Base-by-base conservation (phyloP, 176 grass and related monocot genomes). In the Bolboschoenus planiculmis region DNA sequence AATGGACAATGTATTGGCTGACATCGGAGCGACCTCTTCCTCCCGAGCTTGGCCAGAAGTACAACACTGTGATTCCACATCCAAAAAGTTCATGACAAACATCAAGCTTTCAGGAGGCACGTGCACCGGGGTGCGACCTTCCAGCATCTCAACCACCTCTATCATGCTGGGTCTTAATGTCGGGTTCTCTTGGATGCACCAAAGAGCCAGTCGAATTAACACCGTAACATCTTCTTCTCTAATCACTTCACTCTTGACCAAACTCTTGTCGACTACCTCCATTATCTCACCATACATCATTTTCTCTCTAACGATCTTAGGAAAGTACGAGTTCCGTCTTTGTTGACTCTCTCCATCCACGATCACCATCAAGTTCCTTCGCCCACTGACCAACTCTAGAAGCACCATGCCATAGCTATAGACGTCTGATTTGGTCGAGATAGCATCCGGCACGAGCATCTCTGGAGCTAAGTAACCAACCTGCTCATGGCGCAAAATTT, bases 341-440 rank as follows among this genome's bases (percentile, higher is more conserved):
- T 39, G 26, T 57, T 26, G 8, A n/a, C 14, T 59, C 7, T 44
- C 8, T 43, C 42, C 5, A 82, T 55, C 84, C 26, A 29, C 5
- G 2, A 24, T 11, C 53, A 48, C 18, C 74, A 39, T 55, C 7
- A 91, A 65, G 66, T 81, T 82, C 60, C 85, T 81, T 7, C 89
- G 75, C 3, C 89, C 92, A 60, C 55, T 65, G 65, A 90, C 57
- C 18, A 94, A 77, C 85, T 94, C 92, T 3, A 90, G 79, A 31
- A 89, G 85, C 74, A 87, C 84, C 85, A 91, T 86, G 31, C 91
- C 91, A 74, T 93, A 90, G 78, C 91, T 88, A 83, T 88, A 93
- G 34, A 90, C 86, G 78, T 93, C 91, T 26, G 51, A 89, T 62
- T 89, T 88, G 57, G 79, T 53, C 2, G 84, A 87, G 21, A 94